These are phyloP conservation scores for Bonia amplexicaulis DNA, from an alignment of 176 grass and related monocot species.

Conservation along the genomic window DNA sequence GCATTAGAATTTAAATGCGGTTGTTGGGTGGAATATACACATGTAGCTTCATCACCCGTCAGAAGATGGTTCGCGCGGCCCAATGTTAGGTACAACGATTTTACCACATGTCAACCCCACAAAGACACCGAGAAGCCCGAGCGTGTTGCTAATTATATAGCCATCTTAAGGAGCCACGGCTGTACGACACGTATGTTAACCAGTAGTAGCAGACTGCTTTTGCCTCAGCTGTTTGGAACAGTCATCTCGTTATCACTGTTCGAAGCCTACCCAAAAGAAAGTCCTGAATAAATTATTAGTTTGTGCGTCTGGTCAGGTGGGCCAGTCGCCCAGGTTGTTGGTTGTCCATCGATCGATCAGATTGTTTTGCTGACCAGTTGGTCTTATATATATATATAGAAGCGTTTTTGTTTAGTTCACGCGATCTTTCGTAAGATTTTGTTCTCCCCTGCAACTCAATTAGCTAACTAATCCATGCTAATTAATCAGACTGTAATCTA, in stretches of 20 bases:
- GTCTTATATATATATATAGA: background rate
- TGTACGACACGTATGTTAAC: slow-evolving; percentile 5
- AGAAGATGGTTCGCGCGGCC: background rate
- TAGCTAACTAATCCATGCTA: background rate
- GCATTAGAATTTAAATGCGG: too few relatives aligned
- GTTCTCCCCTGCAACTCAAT: background rate
- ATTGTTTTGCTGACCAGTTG: slow-evolving; percentile 12
- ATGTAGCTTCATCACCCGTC: too few relatives aligned
- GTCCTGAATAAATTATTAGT: background rate
- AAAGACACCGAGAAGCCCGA: background rate
- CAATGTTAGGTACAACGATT: background rate
- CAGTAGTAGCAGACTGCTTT: background rate
- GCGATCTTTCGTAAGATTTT: slow-evolving; percentile 32
- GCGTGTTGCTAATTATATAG: slow-evolving; percentile 9
- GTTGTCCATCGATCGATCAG: slow-evolving; percentile 15
- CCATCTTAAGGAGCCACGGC: background rate
- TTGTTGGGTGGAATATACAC: too few relatives aligned
- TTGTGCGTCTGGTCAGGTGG: slow-evolving; percentile 3
- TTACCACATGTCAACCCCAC: background rate
- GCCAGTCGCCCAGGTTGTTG: slow-evolving; percentile 11
- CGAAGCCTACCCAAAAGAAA: background rate
- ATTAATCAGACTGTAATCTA: background rate
- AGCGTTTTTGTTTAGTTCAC: slow-evolving; percentile 5
- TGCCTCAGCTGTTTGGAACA: background rate
- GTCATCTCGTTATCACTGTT: background rate